phyloP scores from a whole-genome alignment of 2,329 filamentous ascomycete species.

The Thyridium curvatum region DNA sequence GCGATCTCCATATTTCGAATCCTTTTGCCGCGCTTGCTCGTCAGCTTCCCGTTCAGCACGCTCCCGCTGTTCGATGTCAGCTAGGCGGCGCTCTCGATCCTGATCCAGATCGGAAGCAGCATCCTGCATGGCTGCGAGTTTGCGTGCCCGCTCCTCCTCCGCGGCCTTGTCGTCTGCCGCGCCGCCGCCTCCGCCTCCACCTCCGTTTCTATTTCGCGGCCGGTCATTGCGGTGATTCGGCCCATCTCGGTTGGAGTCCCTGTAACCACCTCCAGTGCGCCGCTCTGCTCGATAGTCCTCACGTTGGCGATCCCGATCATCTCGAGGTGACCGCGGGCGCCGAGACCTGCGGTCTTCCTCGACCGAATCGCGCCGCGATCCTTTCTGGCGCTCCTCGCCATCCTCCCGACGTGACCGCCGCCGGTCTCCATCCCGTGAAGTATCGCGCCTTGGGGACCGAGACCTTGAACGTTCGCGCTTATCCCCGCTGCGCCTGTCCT shows the following conservation, averaged over 20 bases:
- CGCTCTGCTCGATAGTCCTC: constrained; percentile 6
- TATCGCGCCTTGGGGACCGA: background rate
- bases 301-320: constrained; percentile 3
- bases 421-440: background rate
- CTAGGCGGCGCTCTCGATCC: constrained; percentile 63
- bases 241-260: background rate
- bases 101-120: constrained; percentile 63
- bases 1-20: constrained; percentile 54
- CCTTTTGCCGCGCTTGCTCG: constrained; percentile 52
- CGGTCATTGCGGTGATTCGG: background rate
- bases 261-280: constrained; percentile 1
- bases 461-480: background rate
- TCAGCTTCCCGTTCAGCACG: constrained; percentile 59
- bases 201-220: background rate
- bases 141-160: constrained; percentile 57
- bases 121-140: constrained; percentile 67
- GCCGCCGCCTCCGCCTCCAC: no score
- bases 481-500: background rate
- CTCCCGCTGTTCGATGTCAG: constrained; percentile 60
- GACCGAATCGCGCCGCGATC: no score
- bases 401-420: background rate
- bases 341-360: constrained; percentile 2
- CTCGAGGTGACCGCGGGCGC: constrained; percentile 7
- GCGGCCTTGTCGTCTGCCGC: constrained; percentile 1
- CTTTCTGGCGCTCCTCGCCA: background rate